phyloP scores from a whole-genome alignment of 805 yeast genomes.

The Ogataea trehaloabstinens region DNA sequence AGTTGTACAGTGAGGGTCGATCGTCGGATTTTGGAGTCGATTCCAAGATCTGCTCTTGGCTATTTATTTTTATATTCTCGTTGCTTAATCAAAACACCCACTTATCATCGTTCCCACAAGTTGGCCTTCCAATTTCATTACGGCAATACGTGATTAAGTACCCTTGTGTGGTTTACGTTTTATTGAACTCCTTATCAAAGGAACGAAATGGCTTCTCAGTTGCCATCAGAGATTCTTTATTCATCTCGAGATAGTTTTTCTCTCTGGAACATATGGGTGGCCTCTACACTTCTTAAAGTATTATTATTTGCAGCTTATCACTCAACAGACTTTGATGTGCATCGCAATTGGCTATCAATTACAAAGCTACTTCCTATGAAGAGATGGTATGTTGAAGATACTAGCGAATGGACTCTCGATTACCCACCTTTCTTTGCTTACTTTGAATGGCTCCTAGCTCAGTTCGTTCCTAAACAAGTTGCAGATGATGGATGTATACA shows the following conservation, averaged over 20 bases:
- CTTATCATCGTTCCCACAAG: too few relatives aligned
- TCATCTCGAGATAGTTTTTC: constrained; percentile 37
- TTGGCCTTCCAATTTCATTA: too few relatives aligned
- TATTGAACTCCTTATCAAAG: background rate
- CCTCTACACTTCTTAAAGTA: constrained; percentile 56
- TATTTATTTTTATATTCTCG: too few relatives aligned
- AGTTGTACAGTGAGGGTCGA: too few relatives aligned
- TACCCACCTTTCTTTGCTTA: constrained; percentile 98
- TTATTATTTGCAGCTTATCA: constrained; percentile 76
- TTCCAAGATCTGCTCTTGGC: too few relatives aligned
- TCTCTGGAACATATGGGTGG: constrained; percentile 65
- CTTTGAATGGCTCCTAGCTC: constrained; percentile 80
- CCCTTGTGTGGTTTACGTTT: background rate
- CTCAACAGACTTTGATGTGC: constrained; percentile 97
- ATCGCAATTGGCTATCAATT: constrained; percentile 94
- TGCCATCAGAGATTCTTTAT: background rate
- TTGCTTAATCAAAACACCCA: too few relatives aligned
- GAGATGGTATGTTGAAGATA: constrained; percentile 79
- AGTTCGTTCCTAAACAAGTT: constrained; percentile 64
- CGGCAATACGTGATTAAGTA: too few relatives aligned
- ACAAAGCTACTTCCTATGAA: constrained; percentile 71
- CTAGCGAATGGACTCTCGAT: constrained; percentile 90
- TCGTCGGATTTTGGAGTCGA: too few relatives aligned
- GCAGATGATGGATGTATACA: constrained; percentile 74
- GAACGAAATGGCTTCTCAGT: background rate